Conservation (phyloP, 192 early-diverging fungal species). For the Coemansia sp. region DNA sequence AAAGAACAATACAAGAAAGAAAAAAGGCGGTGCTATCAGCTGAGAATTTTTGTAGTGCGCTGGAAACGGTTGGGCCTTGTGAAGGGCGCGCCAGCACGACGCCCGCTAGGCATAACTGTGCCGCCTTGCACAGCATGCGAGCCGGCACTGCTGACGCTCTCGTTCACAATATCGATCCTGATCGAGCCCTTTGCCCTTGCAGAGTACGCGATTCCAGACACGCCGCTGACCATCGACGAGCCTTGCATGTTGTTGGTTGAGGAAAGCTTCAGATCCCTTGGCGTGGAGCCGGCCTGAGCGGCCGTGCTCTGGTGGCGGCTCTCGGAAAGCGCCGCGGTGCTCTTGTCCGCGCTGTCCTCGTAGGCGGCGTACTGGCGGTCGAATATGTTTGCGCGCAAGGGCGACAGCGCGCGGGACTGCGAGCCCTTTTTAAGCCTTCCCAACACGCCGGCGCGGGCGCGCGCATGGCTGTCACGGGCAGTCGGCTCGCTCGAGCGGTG, state of each 20-base stretch:
- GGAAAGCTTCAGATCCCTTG: neutral
- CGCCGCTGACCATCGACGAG: slow-evolving; percentile 14
- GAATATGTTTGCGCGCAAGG: slow-evolving; percentile 28
- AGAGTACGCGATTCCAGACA: slow-evolving; percentile 35
- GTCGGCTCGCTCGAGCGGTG: neutral
- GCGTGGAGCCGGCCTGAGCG: slow-evolving; percentile 1
- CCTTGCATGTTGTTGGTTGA: neutral
- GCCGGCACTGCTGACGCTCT: slow-evolving; percentile 9
- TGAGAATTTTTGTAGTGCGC: slow-evolving; percentile 40
- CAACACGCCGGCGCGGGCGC: slow-evolving; percentile 20
- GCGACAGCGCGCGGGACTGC: slow-evolving; percentile 27
- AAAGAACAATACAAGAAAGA: neutral
- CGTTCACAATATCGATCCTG: slow-evolving; percentile 35
- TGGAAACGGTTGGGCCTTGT: slow-evolving; percentile 29
- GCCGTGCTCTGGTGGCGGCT: slow-evolving; percentile 3
- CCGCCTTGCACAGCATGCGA: neutral
- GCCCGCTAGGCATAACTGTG: slow-evolving; percentile 4
- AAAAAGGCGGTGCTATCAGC: slow-evolving; percentile 6
- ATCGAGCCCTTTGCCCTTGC: slow-evolving; percentile 28
- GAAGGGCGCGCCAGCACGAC: slow-evolving; percentile 11
- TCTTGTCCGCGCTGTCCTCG: slow-evolving; percentile 1
- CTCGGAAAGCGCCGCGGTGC: slow-evolving; percentile 1
- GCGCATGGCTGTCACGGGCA: neutral
- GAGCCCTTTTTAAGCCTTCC: slow-evolving; percentile 23
- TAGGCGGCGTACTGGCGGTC: slow-evolving; percentile 17